Evolutionary conservation across 2,329 filamentous ascomycete species (phyloP).

Genomic region (Chaetomiaceae sp.): DNA sequence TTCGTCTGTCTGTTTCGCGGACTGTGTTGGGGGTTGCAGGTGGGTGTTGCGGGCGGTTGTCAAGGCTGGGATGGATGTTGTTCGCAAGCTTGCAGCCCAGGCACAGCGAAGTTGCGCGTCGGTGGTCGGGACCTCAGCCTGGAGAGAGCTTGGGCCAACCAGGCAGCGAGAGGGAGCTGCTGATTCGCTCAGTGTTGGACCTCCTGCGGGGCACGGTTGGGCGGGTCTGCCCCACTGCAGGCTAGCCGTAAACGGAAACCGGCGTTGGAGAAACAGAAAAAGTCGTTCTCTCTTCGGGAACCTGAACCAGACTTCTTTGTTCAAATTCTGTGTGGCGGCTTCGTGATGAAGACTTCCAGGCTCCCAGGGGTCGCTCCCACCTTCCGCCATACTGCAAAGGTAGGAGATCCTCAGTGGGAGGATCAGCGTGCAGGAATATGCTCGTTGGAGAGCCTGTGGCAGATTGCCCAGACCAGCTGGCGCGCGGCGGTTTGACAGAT

Average conservation of each 20-base stretch:
- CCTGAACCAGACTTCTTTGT: conserved; percentile 1
- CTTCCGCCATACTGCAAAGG: not conserved
- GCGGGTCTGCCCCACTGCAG: not conserved
- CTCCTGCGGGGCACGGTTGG: not conserved
- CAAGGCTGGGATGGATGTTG: conserved; percentile 14
- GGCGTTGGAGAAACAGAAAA: conserved; percentile 15
- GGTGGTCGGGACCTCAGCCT: conserved; percentile 22
- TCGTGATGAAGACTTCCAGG: not conserved
- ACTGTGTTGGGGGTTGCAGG: not conserved
- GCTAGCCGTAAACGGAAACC: conserved; percentile 15
- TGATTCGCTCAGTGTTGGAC: conserved; percentile 18
- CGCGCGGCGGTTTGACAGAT: conserved; percentile 19
- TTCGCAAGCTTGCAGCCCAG: conserved; percentile 22
- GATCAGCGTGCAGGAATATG: not conserved
- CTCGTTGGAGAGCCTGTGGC: not conserved
- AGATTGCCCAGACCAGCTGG: conserved; percentile 16
- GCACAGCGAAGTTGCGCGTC: conserved; percentile 29
- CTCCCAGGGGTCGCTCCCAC: not conserved
- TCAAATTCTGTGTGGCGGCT: not conserved
- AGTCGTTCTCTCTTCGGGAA: not conserved
- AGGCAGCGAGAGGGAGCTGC: conserved; percentile 2
- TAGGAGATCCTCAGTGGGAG: not conserved
- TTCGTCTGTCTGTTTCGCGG: not conserved
- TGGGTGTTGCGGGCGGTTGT: conserved; percentile 1
- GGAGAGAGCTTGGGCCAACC: conserved; percentile 27